Conservation (phyloP, 441 rosid species). For the Populus hybrid region DNA sequence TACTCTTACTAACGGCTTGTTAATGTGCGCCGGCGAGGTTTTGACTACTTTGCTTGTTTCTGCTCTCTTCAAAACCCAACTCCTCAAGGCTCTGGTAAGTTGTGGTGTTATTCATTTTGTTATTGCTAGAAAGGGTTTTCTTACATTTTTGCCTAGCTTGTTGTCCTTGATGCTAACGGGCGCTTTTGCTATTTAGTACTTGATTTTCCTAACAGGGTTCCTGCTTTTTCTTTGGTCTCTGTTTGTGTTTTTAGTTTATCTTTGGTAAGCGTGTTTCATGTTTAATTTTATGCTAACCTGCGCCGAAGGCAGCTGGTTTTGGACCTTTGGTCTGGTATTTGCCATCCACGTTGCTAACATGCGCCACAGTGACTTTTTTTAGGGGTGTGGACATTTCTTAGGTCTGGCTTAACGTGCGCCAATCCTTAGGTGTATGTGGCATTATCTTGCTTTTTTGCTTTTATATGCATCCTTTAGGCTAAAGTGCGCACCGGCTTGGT, state of each 20-base stretch:
- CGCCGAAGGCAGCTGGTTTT: not conserved
- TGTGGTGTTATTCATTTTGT: not conserved
- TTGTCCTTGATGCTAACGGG: not conserved
- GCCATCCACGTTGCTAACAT: not conserved
- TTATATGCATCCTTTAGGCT: not conserved
- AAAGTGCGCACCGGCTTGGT: not conserved
- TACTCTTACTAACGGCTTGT: constrained; percentile 30
- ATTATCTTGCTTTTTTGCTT: not conserved
- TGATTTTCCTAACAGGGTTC: constrained; percentile 6
- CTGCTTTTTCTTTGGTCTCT: not conserved
- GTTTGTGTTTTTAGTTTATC: not conserved
- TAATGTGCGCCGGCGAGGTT: constrained; percentile 55
- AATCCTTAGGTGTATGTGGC: not conserved
- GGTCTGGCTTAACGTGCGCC: not conserved
- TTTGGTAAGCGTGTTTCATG: not conserved
- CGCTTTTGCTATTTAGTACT: not conserved
- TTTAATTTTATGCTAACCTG: not conserved
- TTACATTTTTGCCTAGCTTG: not conserved
- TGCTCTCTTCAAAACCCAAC: constrained; percentile 35
- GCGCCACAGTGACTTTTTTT: too few species aligned
- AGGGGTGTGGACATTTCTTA: not conserved
- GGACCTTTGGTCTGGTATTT: not conserved
- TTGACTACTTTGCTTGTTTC: constrained; percentile 39
- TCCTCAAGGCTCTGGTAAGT: constrained; percentile 39
- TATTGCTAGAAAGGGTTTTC: not conserved